These are phyloP conservation scores for Aquilaria agallochum DNA, from an alignment of 441 rosid genomes.

Conservation along the genomic window DNA sequence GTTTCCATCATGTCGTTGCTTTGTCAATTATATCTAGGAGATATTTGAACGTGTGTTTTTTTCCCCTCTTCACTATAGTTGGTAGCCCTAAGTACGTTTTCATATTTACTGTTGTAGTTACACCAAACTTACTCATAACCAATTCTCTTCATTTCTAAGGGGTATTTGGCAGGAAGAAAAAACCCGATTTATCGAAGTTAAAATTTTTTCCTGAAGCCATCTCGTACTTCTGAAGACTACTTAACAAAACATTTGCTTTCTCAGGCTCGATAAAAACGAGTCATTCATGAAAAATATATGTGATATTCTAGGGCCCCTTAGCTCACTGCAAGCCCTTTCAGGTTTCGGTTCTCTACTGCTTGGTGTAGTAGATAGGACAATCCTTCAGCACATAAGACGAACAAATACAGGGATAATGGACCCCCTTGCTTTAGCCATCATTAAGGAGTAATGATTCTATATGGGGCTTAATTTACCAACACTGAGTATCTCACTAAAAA, in stretches of 20 bases:
- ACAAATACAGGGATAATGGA: neutral
- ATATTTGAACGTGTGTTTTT: neutral
- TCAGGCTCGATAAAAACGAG: neutral
- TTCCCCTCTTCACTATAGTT: neutral
- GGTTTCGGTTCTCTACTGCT: neutral
- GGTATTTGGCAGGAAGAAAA: neutral
- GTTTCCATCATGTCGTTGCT: neutral
- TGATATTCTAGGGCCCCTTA: neutral
- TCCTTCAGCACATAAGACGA: neutral
- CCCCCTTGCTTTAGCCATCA: too few relatives aligned
- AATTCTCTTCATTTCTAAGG: neutral
- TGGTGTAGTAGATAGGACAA: neutral
- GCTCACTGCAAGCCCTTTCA: neutral
- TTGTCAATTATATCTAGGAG: neutral
- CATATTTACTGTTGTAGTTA: neutral
- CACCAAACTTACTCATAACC: neutral
- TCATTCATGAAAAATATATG: neutral
- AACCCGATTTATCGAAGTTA: neutral
- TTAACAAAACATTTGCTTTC: neutral
- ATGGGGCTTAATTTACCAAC: neutral
- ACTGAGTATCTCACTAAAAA: neutral
- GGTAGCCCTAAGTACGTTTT: neutral
- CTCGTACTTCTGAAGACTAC: neutral
- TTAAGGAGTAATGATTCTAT: neutral
- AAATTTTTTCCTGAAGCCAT: neutral